Conservation (phyloP, 345 rosid species). For the Raphanus sativus region DNA sequence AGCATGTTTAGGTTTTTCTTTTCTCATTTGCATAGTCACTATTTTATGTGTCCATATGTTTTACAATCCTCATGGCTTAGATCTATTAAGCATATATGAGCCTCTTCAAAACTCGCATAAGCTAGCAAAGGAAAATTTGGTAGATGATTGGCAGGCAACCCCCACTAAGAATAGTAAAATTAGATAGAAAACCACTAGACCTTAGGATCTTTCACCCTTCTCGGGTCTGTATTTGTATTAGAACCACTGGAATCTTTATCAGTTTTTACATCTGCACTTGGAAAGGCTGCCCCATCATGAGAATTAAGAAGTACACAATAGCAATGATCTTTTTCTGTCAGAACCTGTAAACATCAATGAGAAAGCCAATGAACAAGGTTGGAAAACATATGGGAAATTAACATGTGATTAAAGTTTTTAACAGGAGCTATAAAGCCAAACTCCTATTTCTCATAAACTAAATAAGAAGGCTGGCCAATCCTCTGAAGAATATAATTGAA, state of each 20-base stretch:
- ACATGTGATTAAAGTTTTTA: not conserved
- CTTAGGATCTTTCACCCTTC: constrained; percentile 60
- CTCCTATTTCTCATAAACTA: not conserved
- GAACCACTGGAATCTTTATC: constrained; percentile 52
- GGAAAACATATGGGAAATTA: not conserved
- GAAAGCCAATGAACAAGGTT: constrained; percentile 20
- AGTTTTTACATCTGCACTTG: constrained; percentile 47
- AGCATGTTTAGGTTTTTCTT: not conserved
- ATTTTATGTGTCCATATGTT: constrained; percentile 1
- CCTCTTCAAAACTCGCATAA: constrained; percentile 6
- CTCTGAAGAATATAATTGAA: not conserved
- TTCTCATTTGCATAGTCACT: not conserved
- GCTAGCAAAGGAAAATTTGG: not conserved
- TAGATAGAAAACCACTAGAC: constrained; percentile 41
- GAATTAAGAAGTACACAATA: constrained; percentile 94
- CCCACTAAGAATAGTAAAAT: constrained; percentile 3
- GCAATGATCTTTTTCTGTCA: constrained; percentile 85
- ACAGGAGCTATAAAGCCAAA: constrained; percentile 2
- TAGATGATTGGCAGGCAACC: not conserved
- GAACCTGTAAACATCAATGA: constrained; percentile 53
- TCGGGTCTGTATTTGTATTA: constrained; percentile 39
- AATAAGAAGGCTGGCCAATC: constrained; percentile 10
- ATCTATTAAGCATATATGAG: not conserved
- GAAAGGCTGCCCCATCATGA: constrained; percentile 94
- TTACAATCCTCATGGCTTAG: not conserved